phyloP scores from a whole-genome alignment of 495 filamentous ascomycete genomes.

The Talaromyces thailandensis region DNA sequence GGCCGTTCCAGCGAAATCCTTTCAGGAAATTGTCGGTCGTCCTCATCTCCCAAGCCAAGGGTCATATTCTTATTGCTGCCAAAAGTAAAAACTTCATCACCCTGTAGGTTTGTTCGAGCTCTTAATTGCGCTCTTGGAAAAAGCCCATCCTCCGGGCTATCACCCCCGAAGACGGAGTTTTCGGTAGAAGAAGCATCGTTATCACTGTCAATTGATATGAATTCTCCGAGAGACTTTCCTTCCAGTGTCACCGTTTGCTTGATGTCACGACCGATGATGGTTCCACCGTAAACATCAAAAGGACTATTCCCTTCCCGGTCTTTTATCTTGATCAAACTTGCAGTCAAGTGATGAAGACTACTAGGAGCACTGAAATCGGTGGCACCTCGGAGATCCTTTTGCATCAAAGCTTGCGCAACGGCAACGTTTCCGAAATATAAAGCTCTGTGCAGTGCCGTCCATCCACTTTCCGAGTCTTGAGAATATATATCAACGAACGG shows the following conservation, averaged over 20 bases:
- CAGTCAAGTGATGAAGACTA: constrained; percentile 38
- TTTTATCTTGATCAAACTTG: constrained; percentile 82
- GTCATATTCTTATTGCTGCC: constrained; percentile 94
- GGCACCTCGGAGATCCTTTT: constrained; percentile 61
- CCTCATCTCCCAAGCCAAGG: constrained; percentile 83
- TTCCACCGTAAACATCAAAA: constrained; percentile 81
- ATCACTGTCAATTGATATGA: constrained; percentile 16
- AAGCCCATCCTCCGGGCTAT: constrained; percentile 24
- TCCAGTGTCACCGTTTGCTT: constrained; percentile 14
- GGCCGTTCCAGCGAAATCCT: constrained; percentile 71
- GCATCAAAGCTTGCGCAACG: constrained; percentile 70
- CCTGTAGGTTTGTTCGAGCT: constrained; percentile 37
- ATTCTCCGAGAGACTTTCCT: constrained; percentile 2
- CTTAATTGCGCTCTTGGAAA: constrained; percentile 14
- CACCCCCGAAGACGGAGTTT: constrained; percentile 27
- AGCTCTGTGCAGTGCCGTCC: constrained; percentile 89
- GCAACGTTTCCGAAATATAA: constrained; percentile 89
- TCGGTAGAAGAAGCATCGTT: constrained; percentile 28
- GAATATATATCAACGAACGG: constrained; percentile 77
- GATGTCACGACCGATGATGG: constrained; percentile 55
- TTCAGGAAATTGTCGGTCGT: constrained; percentile 90
- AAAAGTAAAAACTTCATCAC: constrained; percentile 85
- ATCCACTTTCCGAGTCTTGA: constrained; percentile 87
- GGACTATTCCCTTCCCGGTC: constrained; percentile 91
- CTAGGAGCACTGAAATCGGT: constrained; percentile 38